A percentile compares a stretch with the other conserved stretches of the same genome.
Conservation (phyloP, 2,329 filamentous ascomycete genomes). For the Penicillium capsulatum region DNA sequence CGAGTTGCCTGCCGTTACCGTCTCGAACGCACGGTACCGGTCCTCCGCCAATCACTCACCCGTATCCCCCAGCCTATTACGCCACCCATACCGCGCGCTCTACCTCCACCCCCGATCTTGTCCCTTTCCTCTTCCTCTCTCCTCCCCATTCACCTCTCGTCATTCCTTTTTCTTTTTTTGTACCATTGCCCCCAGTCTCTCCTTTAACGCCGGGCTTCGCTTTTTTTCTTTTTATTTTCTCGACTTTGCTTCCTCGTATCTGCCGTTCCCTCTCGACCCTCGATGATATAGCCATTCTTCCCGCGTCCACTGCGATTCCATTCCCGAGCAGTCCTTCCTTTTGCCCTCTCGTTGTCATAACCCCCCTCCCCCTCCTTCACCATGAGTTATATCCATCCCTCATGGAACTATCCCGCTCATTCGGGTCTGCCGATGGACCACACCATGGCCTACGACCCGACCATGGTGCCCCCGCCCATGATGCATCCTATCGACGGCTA, state of each 20-base stretch:
- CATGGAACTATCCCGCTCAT: slow-evolving; percentile 36
- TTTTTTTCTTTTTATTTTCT: no score
- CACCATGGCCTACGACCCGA: slow-evolving; percentile 33
- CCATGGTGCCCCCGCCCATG: slow-evolving; percentile 38
- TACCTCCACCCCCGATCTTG: slow-evolving; percentile 4
- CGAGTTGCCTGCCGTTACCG: no score
- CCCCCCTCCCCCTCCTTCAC: slow-evolving; percentile 9
- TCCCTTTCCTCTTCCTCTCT: slow-evolving; percentile 3
- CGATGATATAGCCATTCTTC: slow-evolving; percentile 17
- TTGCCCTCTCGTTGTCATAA: slow-evolving; percentile 5
- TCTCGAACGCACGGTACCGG: no score
- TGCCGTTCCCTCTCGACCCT: slow-evolving; percentile 1
- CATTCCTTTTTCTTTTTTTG: slow-evolving; percentile 20
- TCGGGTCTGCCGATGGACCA: slow-evolving; percentile 37
- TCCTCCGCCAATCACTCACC: slow-evolving; percentile 6
- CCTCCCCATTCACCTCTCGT: slow-evolving; percentile 8
- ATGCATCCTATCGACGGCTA: slow-evolving; percentile 39
- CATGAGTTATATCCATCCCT: slow-evolving; percentile 41
- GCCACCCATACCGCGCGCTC: slow-evolving; percentile 11
- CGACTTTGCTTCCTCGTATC: slow-evolving; percentile 22
- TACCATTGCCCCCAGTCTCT: slow-evolving; percentile 23
- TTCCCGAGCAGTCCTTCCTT: slow-evolving; percentile 17
- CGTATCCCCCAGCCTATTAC: background rate
- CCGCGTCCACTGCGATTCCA: slow-evolving; percentile 15
- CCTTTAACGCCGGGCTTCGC: slow-evolving; percentile 17